Evolutionary conservation across 768 basidiomycete genomes (phyloP).

Genomic region (Calocybe indica): DNA sequence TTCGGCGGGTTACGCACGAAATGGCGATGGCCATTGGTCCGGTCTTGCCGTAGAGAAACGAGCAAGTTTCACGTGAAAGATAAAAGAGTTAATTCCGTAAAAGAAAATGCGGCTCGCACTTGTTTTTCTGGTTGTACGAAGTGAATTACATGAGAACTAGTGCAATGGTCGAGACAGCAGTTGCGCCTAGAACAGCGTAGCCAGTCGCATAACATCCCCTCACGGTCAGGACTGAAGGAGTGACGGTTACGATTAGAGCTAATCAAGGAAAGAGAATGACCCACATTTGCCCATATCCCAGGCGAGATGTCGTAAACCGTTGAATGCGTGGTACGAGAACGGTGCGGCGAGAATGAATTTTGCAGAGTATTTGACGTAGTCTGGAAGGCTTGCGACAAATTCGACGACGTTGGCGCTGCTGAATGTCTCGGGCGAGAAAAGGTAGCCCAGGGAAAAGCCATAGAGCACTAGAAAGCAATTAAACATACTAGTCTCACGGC

Average conservation of each 20-base stretch:
- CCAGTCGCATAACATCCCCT: slow-evolving; percentile 78
- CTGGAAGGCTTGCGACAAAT: slow-evolving; percentile 64
- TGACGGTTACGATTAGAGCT: not conserved
- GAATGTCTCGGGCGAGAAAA: slow-evolving; percentile 75
- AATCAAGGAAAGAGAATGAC: slow-evolving; percentile 25
- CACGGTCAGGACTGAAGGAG: slow-evolving; percentile 60
- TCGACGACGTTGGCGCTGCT: slow-evolving; percentile 76
- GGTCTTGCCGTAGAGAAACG: too few relatives aligned
- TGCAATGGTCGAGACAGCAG: slow-evolving; percentile 67
- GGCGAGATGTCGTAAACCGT: slow-evolving; percentile 83
- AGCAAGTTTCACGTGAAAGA: too few relatives aligned
- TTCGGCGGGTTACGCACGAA: too few relatives aligned
- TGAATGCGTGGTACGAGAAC: slow-evolving; percentile 87
- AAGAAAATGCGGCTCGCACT: too few relatives aligned
- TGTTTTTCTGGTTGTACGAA: too few relatives aligned
- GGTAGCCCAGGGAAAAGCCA: slow-evolving; percentile 81
- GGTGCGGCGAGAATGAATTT: slow-evolving; percentile 81
- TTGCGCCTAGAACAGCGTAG: slow-evolving; percentile 79
- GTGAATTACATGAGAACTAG: slow-evolving; percentile 45
- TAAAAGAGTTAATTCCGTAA: too few relatives aligned
- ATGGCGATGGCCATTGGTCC: too few relatives aligned
- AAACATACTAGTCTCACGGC: not conserved
- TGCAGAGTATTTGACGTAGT: slow-evolving; percentile 65
- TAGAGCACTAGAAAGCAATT: slow-evolving; percentile 61
- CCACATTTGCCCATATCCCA: slow-evolving; percentile 90